These are phyloP conservation scores for Boeremia lycopersici DNA, from an alignment of 2,329 filamentous ascomycete genomes.

Conservation along the genomic window DNA sequence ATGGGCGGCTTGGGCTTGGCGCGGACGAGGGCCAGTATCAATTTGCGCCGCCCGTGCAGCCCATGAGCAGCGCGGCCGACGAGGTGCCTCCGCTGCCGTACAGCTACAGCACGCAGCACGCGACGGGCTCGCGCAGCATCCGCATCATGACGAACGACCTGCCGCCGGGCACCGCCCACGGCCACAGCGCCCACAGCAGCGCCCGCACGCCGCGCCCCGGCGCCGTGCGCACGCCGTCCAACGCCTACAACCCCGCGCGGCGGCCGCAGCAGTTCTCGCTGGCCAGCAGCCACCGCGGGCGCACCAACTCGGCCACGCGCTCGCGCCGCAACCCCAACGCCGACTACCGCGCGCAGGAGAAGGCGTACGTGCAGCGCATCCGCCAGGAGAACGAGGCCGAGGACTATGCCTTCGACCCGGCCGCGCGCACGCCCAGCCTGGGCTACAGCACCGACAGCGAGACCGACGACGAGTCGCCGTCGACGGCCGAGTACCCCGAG, in stretches of 20 bases:
- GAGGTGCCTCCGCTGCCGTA: slow-evolving; percentile 18
- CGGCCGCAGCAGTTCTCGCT: slow-evolving; percentile 56
- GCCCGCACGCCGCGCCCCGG: slow-evolving; percentile 45
- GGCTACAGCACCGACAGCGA: slow-evolving; percentile 77
- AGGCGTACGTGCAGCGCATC: slow-evolving; percentile 91
- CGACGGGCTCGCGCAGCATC: slow-evolving; percentile 27
- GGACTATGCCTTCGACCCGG: slow-evolving; percentile 70
- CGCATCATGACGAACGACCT: slow-evolving; percentile 36
- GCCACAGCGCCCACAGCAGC: slow-evolving; percentile 7
- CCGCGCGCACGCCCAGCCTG: slow-evolving; percentile 71
- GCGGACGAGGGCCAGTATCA: slow-evolving; percentile 45
- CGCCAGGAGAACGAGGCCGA: slow-evolving; percentile 73
- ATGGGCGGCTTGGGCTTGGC: slow-evolving; percentile 31
- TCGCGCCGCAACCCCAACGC: slow-evolving; percentile 68
- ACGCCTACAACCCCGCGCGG: slow-evolving; percentile 57
- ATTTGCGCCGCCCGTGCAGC: slow-evolving; percentile 48
- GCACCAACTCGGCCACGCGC: slow-evolving; percentile 63
- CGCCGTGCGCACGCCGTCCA: slow-evolving; percentile 55
- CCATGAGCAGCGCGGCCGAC: slow-evolving; percentile 30
- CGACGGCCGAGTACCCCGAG: slow-evolving; percentile 81
- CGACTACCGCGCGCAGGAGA: slow-evolving; percentile 83
- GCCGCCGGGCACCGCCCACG: slow-evolving; percentile 30
- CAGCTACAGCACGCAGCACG: slow-evolving; percentile 34
- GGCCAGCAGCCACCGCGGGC: slow-evolving; percentile 54
- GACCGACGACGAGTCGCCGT: slow-evolving; percentile 87